phyloP scores from a whole-genome alignment of 2,329 filamentous ascomycete genomes.

The Metarhizium rileyi region DNA sequence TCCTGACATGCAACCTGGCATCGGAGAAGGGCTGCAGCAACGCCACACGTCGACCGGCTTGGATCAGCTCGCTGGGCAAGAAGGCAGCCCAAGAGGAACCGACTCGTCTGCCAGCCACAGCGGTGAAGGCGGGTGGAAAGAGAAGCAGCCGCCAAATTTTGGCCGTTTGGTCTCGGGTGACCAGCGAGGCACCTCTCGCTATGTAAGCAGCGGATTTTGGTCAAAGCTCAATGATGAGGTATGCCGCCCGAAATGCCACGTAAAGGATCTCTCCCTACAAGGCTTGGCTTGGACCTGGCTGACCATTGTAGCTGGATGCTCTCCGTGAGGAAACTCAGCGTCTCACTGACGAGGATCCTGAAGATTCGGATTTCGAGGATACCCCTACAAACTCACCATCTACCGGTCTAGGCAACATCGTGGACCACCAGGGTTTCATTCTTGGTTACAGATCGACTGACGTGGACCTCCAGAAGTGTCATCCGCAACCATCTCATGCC shows the following conservation, averaged over 20 bases:
- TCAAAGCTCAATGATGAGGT: conserved; percentile 67
- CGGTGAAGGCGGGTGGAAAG: conserved; percentile 16
- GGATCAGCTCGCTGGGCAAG: conserved; percentile 6
- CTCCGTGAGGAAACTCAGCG: conserved; percentile 40
- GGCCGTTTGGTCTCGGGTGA: conserved; percentile 63
- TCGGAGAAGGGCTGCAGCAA: conserved; percentile 5
- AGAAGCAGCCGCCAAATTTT: conserved; percentile 39
- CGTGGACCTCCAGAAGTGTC: conserved; percentile 54
- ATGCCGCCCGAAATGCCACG: neutral
- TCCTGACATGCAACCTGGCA: conserved; percentile 13
- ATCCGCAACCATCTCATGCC: conserved; percentile 57
- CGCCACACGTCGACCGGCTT: conserved; percentile 7
- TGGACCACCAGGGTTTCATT: conserved; percentile 61
- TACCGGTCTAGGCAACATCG: conserved; percentile 18
- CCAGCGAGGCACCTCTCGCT: conserved; percentile 55
- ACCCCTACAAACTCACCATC: conserved; percentile 35
- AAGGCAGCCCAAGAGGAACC: conserved; percentile 15
- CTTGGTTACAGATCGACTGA: conserved; percentile 64
- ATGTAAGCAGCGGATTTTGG: conserved; percentile 71
- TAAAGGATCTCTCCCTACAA: too few species aligned
- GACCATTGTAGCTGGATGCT: conserved; percentile 23
- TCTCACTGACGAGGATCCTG: conserved; percentile 33
- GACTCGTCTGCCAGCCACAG: conserved; percentile 24
- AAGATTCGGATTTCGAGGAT: conserved; percentile 52
- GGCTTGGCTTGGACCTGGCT: too few species aligned